These are phyloP conservation scores for Globisporangium splendens DNA, from an alignment of 352 stramenopile species.

Conservation along the genomic window DNA sequence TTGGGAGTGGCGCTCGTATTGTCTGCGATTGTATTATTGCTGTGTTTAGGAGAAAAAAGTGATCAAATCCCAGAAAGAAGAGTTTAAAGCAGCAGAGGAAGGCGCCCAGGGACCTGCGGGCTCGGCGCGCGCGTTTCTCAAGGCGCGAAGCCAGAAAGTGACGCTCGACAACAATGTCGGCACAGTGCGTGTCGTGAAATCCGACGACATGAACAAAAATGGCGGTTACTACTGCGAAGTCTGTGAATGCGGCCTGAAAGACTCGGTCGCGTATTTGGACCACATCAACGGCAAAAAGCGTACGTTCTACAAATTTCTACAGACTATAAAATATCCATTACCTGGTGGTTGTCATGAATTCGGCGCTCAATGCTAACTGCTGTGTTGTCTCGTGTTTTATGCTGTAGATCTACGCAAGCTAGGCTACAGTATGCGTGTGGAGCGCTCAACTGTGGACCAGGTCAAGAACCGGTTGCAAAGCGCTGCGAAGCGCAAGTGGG, in stretches of 20 bases:
- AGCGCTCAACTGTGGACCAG: constrained; percentile 80
- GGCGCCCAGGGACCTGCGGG: constrained; percentile 54
- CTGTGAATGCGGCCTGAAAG: constrained; percentile 90
- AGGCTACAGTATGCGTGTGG: constrained; percentile 91
- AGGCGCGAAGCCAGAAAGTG: constrained; percentile 71
- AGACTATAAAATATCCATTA: neutral
- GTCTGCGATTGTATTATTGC: too few relatives aligned
- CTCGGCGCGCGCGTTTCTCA: constrained; percentile 74
- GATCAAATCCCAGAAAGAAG: constrained; percentile 65
- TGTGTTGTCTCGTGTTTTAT: constrained; percentile 6
- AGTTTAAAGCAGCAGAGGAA: constrained; percentile 73
- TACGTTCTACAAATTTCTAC: constrained; percentile 31
- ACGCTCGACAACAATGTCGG: constrained; percentile 82
- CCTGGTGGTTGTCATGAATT: neutral
- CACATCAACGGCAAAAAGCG: constrained; percentile 95
- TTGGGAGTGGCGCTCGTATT: too few relatives aligned
- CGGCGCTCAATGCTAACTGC: neutral
- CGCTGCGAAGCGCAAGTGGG: constrained; percentile 79
- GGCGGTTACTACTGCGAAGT: constrained; percentile 92
- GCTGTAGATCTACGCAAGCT: constrained; percentile 83
- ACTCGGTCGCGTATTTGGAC: constrained; percentile 92
- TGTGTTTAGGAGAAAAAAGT: constrained; percentile 49
- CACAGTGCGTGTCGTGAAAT: constrained; percentile 85
- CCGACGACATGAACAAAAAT: constrained; percentile 68
- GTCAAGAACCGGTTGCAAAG: constrained; percentile 86